These are phyloP conservation scores for Tuber indicum DNA, from an alignment of 495 filamentous ascomycete genomes.

Conservation along the genomic window DNA sequence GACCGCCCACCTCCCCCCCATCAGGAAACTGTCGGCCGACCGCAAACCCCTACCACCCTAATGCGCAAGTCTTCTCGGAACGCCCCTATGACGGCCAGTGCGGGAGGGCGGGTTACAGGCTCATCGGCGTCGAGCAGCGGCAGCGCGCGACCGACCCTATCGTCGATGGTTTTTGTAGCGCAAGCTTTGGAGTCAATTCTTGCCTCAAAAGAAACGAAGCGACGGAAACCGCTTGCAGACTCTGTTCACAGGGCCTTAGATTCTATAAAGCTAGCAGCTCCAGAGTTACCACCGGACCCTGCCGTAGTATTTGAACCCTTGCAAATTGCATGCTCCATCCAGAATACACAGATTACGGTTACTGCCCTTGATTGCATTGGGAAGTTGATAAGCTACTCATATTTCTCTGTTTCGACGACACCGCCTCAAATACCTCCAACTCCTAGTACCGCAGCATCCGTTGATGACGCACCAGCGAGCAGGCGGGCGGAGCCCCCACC, in stretches of 20 bases:
- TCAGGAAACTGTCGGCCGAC: constrained; percentile 9
- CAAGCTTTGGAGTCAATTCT: constrained; percentile 86
- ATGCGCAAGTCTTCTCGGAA: constrained; percentile 27
- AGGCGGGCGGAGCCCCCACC: constrained; percentile 51
- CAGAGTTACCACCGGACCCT: constrained; percentile 64
- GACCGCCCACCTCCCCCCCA: constrained; percentile 7
- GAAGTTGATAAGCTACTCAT: constrained; percentile 96
- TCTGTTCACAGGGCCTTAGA: constrained; percentile 70
- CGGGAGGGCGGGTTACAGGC: constrained; percentile 19
- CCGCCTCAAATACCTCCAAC: constrained; percentile 37
- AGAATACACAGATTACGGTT: constrained; percentile 74
- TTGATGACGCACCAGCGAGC: constrained; percentile 41
- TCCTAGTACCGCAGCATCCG: constrained; percentile 1
- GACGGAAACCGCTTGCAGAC: constrained; percentile 70
- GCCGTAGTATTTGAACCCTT: constrained; percentile 87
- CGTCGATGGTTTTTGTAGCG: constrained; percentile 90
- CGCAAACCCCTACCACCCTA: constrained; percentile 31
- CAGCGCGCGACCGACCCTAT: constrained; percentile 55
- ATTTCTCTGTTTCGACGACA: constrained; percentile 72
- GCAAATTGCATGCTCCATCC: constrained; percentile 74
- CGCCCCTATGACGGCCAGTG: constrained; percentile 18
- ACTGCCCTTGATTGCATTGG: constrained; percentile 96
- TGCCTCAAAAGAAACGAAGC: constrained; percentile 76
- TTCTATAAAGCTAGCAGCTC: constrained; percentile 70
- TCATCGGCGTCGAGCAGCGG: constrained; percentile 34